These are phyloP conservation scores for Catenaria anguillulae DNA, from an alignment of 371 early-diverging fungal species.

Conservation along the genomic window DNA sequence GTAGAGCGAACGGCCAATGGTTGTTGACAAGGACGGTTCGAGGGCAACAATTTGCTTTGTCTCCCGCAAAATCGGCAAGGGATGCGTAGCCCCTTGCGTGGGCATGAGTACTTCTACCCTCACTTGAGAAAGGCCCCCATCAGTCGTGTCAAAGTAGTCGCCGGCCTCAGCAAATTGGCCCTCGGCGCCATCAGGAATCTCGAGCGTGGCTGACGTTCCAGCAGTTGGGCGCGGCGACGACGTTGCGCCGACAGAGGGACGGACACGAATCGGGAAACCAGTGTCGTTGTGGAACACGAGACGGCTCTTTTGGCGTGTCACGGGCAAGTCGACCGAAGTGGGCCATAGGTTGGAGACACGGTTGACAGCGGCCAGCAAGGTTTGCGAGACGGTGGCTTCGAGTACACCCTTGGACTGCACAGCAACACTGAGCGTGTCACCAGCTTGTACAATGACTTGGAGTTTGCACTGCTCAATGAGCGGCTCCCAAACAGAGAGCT, in stretches of 20 bases:
- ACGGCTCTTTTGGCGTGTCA: no score
- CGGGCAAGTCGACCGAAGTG: slow-evolving; percentile 40
- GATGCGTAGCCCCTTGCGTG: slow-evolving; percentile 69
- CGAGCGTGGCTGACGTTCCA: slow-evolving; percentile 33
- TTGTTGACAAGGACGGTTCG: slow-evolving; percentile 56
- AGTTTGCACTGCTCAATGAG: slow-evolving; percentile 76
- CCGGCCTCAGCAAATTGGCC: no score
- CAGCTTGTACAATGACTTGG: slow-evolving; percentile 11
- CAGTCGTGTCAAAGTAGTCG: no score
- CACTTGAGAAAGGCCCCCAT: slow-evolving; percentile 29
- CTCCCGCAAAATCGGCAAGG: slow-evolving; percentile 73
- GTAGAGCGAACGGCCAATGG: slow-evolving; percentile 57
- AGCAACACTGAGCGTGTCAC: slow-evolving; percentile 17
- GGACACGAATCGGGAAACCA: slow-evolving; percentile 77
- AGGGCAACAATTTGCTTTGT: slow-evolving; percentile 59
- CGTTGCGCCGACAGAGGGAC: slow-evolving; percentile 65
- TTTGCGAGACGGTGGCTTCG: slow-evolving; percentile 15
- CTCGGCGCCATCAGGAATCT: slow-evolving; percentile 53
- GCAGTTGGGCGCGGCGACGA: slow-evolving; percentile 32
- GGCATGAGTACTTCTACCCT: slow-evolving; percentile 78
- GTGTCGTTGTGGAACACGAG: slow-evolving; percentile 76
- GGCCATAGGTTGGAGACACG: slow-evolving; percentile 13
- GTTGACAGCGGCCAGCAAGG: slow-evolving; percentile 16
- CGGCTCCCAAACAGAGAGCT: slow-evolving; percentile 97
- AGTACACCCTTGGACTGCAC: neutral